Conservation (phyloP, 2,329 filamentous ascomycete genomes). For the Venturia effusa region DNA sequence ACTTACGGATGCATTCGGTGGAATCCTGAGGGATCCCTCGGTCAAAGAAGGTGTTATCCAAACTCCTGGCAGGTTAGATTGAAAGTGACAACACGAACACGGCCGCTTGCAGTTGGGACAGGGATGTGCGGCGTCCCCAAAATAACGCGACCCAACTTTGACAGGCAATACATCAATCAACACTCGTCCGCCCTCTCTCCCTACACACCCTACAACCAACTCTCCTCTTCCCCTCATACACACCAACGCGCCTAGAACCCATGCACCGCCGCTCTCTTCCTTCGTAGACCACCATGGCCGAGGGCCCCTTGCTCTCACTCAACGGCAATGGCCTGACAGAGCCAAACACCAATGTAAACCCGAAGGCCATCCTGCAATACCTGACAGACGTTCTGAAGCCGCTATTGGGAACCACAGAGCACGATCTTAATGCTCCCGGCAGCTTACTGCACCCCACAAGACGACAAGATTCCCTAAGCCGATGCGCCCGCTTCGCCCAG, state of each 20-base stretch:
- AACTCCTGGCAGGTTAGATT: background rate
- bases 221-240: background rate
- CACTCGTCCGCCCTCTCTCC: background rate
- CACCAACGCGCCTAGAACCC: background rate
- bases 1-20: too few species aligned
- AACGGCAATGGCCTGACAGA: slow-evolving; percentile 25
- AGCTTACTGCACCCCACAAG: slow-evolving; percentile 69
- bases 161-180: background rate
- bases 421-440: slow-evolving; percentile 69
- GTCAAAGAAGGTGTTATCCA: too few species aligned
- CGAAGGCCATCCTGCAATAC: slow-evolving; percentile 37
- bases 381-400: slow-evolving; percentile 36
- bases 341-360: slow-evolving; percentile 32
- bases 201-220: background rate
- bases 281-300: slow-evolving; percentile 12
- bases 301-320: slow-evolving; percentile 28
- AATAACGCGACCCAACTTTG: background rate
- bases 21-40: too few species aligned
- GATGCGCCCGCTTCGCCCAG: slow-evolving; percentile 79
- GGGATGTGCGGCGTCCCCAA: background rate
- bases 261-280: background rate
- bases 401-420: slow-evolving; percentile 43
- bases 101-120: background rate
- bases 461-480: slow-evolving; percentile 69
- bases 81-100: background rate